Evolutionary conservation across 139 green algal species (phyloP).

Genomic region (Yamagishiella unicocca): DNA sequence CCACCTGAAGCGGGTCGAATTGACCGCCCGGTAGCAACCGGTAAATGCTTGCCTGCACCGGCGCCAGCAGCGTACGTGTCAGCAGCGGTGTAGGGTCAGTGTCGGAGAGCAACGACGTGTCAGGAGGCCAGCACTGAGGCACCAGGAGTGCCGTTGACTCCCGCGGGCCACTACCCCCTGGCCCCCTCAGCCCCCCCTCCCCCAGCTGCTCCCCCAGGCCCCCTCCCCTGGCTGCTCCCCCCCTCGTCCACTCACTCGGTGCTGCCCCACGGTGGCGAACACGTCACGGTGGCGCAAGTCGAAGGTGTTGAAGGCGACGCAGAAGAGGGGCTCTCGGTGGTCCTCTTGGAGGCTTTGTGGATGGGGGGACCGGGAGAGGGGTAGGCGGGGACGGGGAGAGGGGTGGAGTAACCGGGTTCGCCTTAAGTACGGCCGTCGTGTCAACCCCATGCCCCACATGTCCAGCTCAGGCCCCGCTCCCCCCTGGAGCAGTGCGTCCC

Average conservation of each 20-base stretch:
- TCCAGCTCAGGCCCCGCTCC: too few species aligned
- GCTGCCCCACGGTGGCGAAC: conserved; percentile 72
- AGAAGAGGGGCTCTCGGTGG: conserved; percentile 71
- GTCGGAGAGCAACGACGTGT: background rate
- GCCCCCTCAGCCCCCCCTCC: background rate
- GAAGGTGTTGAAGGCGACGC: conserved; percentile 75
- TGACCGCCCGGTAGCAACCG: conserved; percentile 56
- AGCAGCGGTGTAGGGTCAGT: background rate
- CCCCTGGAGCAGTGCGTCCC: too few species aligned
- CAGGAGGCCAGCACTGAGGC: background rate
- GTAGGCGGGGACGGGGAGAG: background rate
- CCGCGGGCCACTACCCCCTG: background rate
- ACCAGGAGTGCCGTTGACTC: background rate
- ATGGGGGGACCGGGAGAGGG: background rate
- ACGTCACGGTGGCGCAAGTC: conserved; percentile 63
- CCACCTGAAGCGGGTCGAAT: conserved; percentile 70
- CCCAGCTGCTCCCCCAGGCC: background rate
- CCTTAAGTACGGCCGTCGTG: background rate
- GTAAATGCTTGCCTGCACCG: conserved; percentile 77
- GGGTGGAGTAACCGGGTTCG: too few species aligned
- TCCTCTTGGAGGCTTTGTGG: conserved; percentile 71
- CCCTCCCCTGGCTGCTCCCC: background rate
- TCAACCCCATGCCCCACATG: background rate
- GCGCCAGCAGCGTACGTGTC: background rate
- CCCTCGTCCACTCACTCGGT: conserved; percentile 55